Conservation (phyloP, 345 rosid genomes). For the Brassica cretica region DNA sequence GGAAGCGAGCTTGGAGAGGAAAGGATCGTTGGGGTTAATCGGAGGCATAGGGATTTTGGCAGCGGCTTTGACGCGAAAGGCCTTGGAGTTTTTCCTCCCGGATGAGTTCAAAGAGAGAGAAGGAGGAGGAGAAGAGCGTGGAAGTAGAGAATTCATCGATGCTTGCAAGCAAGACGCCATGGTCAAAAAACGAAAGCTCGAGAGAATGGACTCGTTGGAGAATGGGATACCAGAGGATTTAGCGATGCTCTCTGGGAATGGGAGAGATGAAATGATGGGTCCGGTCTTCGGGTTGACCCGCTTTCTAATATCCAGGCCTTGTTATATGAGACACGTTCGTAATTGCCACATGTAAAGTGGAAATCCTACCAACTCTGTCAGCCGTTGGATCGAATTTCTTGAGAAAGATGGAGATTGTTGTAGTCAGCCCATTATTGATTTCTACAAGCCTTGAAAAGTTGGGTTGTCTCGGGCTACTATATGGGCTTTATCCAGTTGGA, state of each 20-base stretch:
- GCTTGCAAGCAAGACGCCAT: conserved; percentile 62
- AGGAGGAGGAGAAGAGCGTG: conserved; percentile 23
- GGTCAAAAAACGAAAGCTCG: conserved; percentile 24
- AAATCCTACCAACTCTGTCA: background rate
- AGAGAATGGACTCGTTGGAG: conserved; percentile 32
- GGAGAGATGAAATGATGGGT: background rate
- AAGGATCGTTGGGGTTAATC: conserved; percentile 74
- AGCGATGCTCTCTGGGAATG: background rate
- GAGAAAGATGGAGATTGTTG: background rate
- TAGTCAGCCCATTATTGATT: background rate
- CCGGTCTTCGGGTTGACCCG: conserved; percentile 22
- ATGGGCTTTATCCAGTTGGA: background rate
- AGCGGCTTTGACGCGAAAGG: conserved; percentile 44
- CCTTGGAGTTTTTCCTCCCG: conserved; percentile 41
- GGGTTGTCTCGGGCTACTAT: background rate
- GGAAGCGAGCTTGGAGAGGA: conserved; percentile 61
- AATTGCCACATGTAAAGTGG: conserved; percentile 9
- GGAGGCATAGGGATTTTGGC: conserved; percentile 72
- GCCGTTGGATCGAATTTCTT: background rate
- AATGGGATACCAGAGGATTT: conserved; percentile 33
- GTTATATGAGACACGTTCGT: background rate
- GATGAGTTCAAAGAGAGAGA: conserved; percentile 33
- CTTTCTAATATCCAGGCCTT: background rate
- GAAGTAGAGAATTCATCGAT: conserved; percentile 45
- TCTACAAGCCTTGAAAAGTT: too few species aligned